These are phyloP conservation scores for Epichloe typhina DNA, from an alignment of 2,329 filamentous ascomycete genomes.

Conservation along the genomic window DNA sequence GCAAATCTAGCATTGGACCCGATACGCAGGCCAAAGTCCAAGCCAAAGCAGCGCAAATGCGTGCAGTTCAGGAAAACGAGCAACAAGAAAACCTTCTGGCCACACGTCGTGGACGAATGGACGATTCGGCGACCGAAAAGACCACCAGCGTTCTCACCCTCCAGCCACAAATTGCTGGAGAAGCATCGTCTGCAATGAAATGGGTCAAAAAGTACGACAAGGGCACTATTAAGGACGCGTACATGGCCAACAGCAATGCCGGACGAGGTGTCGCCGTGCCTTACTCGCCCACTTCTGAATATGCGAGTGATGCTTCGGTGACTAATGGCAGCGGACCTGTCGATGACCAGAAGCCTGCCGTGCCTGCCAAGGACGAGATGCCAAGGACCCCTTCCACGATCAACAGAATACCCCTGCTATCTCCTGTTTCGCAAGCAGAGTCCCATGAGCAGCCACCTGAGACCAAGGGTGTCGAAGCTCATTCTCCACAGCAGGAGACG, in stretches of 20 bases:
- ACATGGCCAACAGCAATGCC: conserved; percentile 59
- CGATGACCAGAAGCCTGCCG: conserved; percentile 15
- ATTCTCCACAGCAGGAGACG: neutral
- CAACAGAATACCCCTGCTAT: neutral
- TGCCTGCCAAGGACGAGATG: conserved; percentile 27
- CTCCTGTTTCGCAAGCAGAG: neutral
- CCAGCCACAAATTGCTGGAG: conserved; percentile 70
- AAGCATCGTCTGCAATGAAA: conserved; percentile 88
- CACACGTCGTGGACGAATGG: conserved; percentile 41
- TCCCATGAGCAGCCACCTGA: neutral
- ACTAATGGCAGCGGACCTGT: conserved; percentile 1
- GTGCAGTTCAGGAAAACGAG: conserved; percentile 54
- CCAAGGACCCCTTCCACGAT: conserved; percentile 5
- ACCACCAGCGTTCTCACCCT: conserved; percentile 84
- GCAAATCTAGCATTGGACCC: conserved; percentile 73
- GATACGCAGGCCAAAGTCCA: conserved; percentile 92
- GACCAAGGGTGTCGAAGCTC: neutral
- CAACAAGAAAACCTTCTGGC: conserved; percentile 27
- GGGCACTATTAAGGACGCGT: conserved; percentile 71
- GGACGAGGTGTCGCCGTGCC: conserved; percentile 46
- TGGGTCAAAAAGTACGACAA: conserved; percentile 96
- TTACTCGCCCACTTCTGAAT: conserved; percentile 20
- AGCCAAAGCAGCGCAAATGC: conserved; percentile 74
- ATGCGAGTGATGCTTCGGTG: conserved; percentile 14
- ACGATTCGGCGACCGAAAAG: conserved; percentile 50